These are phyloP conservation scores for Hyaloscypha hepaticicola DNA, from an alignment of 495 filamentous ascomycete genomes.

Conservation along the genomic window DNA sequence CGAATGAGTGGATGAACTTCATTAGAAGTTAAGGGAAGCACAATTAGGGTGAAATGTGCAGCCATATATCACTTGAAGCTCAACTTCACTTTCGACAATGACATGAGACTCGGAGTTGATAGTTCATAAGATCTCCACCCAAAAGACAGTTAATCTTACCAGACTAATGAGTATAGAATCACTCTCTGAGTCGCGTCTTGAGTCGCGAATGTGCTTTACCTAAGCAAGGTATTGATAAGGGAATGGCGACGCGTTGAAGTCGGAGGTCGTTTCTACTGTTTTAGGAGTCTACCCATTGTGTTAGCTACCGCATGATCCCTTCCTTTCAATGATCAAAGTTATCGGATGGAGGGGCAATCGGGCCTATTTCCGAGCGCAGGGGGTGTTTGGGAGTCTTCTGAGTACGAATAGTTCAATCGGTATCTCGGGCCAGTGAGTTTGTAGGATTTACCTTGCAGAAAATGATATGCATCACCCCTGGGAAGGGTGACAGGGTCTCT, in stretches of 20 bases:
- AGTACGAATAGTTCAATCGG: neutral
- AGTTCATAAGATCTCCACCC: slow-evolving; percentile 1
- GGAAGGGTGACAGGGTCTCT: neutral
- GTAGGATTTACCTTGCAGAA: neutral
- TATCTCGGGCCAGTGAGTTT: neutral
- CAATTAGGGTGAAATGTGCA: slow-evolving; percentile 7
- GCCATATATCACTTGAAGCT: slow-evolving; percentile 12
- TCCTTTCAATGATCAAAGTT: neutral
- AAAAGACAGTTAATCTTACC: slow-evolving; percentile 9
- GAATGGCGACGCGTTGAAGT: slow-evolving; percentile 4
- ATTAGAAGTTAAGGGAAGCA: slow-evolving; percentile 13
- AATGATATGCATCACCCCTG: neutral
- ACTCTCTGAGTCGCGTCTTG: slow-evolving; percentile 15
- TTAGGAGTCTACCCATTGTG: neutral
- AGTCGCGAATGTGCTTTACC: slow-evolving; percentile 2
- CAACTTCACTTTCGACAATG: neutral
- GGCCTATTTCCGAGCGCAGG: neutral
- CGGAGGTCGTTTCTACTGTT: neutral
- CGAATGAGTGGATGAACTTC: slow-evolving; percentile 16
- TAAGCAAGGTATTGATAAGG: slow-evolving; percentile 10
- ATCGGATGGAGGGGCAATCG: neutral
- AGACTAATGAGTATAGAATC: slow-evolving; percentile 17
- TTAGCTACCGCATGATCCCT: neutral
- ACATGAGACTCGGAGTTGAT: slow-evolving; percentile 3
- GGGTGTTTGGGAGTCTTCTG: neutral